Base-by-base conservation (phyloP, 2,329 filamentous ascomycete genomes). In the Claviceps sp. region DNA sequence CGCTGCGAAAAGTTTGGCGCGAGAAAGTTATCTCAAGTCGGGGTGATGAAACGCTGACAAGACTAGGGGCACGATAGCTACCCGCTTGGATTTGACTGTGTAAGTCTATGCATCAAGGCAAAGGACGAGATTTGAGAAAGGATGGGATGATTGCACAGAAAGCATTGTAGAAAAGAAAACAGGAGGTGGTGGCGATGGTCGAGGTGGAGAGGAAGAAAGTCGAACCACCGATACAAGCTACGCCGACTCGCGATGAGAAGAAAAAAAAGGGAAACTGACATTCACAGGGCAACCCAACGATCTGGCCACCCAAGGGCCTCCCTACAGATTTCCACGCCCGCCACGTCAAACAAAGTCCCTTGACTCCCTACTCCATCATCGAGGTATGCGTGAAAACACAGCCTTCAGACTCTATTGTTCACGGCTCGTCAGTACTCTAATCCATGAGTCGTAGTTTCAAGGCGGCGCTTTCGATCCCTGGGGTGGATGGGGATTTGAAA, bases 381-480 rank as follows among this genome's bases (percentile, higher is more conserved):
- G 82, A 85, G 66, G 64, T 64, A 52, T 14, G 46, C 36, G 0
- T 29, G 16, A 26, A 20, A 40, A 17, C 14, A n/a, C 37, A 29
- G 22, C 23, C 16, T 9, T 9, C 29, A 34, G 8, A 29, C 3
- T 14, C 22, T 14, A 11, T 29, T 9, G 9, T 13, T 29, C 34
- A 46, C 37, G 14, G 4, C 9, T 11, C 9, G 4, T 13, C 20
- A 17, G 37, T 34, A 34, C 17, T 49, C 47, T 49, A 38, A 42
- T 23, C 2, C 5, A 40, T 9, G 23, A 7, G 2, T 29, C 17
- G 16, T 59, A 82, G 70, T 85, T 84, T 56, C 82, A 88, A 72
- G 84, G 78, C 1, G 85, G 85, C 22, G 72, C 80, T 0, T 88
- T 84, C 54, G 85, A 88, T 61, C 80, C 82, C 0, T 91, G 85